phyloP scores from a whole-genome alignment of 108 stramenopile species.

The Cylindrotheca fusiformis region DNA sequence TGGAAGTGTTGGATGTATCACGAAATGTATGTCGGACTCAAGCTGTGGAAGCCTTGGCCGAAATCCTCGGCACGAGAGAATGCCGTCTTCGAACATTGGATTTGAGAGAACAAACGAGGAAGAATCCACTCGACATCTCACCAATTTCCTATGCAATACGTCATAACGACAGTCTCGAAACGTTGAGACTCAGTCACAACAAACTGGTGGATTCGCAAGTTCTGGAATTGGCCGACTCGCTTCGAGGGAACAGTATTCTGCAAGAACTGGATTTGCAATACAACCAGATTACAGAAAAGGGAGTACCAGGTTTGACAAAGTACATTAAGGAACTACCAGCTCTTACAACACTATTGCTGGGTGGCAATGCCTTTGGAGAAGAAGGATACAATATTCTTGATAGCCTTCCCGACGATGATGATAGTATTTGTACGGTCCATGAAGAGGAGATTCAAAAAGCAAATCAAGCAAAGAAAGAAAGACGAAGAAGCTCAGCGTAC shows the following conservation, averaged over 20 bases:
- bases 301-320: constrained; percentile 7
- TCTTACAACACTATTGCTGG: constrained; percentile 17
- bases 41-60: constrained; percentile 10
- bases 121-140: constrained; percentile 15
- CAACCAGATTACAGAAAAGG: constrained; percentile 18
- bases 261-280: constrained; percentile 22
- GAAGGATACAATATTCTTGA: constrained; percentile 17
- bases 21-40: constrained; percentile 6
- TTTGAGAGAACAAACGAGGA: constrained; percentile 15
- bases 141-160: constrained; percentile 5
- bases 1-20: constrained; percentile 15
- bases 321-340: constrained; percentile 5
- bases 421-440: constrained; percentile 24
- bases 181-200: constrained; percentile 22
- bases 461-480: neutral
- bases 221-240: constrained; percentile 4
- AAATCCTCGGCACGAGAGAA: neutral
- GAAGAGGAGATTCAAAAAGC: constrained; percentile 1
- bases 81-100: constrained; percentile 3
- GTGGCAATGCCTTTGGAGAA: constrained; percentile 29
- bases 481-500: neutral
- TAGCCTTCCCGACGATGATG: constrained; percentile 20
- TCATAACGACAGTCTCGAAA: constrained; percentile 3
- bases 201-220: constrained; percentile 10
- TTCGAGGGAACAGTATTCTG: constrained; percentile 17